Conservation (phyloP, 2,329 filamentous ascomycete species). For the Ascochyta viciae-villosae region DNA sequence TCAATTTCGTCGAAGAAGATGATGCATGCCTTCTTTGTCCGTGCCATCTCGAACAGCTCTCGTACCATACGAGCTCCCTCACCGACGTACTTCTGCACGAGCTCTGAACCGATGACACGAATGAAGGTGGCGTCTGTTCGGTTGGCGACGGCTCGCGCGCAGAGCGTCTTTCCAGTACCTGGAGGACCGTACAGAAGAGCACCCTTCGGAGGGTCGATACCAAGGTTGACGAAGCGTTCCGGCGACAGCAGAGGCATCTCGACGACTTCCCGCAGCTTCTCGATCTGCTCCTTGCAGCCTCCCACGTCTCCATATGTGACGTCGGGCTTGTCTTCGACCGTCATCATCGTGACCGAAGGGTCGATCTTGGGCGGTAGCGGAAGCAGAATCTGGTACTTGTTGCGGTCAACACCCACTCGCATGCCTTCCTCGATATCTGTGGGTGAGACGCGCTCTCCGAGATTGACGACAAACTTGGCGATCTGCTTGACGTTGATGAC, state of each 20-base stretch:
- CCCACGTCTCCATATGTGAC: slow-evolving; percentile 99
- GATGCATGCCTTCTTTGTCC: slow-evolving; percentile 99
- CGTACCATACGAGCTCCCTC: slow-evolving; percentile 98
- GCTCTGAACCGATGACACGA: slow-evolving; percentile 94
- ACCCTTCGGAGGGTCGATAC: slow-evolving; percentile 97
- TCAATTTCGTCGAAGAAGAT: slow-evolving; percentile 99
- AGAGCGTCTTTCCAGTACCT: slow-evolving; percentile 98
- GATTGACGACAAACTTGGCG: slow-evolving; percentile 97
- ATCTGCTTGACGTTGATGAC: slow-evolving; percentile 99
- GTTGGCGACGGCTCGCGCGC: slow-evolving; percentile 95
- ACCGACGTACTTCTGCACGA: slow-evolving; percentile 99
- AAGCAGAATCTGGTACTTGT: slow-evolving; percentile 98
- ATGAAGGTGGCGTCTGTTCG: slow-evolving; percentile 98
- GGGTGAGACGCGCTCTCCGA: slow-evolving; percentile 94
- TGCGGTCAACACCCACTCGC: slow-evolving; percentile 96
- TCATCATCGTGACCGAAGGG: slow-evolving; percentile 99
- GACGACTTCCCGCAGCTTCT: slow-evolving; percentile 97
- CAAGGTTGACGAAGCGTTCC: slow-evolving; percentile 97
- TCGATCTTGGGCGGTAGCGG: slow-evolving; percentile 98
- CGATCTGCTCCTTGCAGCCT: slow-evolving; percentile 99
- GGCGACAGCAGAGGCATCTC: slow-evolving; percentile 97
- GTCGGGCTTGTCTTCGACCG: slow-evolving; percentile 98
- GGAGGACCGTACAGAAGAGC: slow-evolving; percentile 95
- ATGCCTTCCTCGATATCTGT: slow-evolving; percentile 99
- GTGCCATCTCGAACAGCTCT: slow-evolving; percentile 98